Conservation (phyloP, 805 yeast species). For the Wickerhamomyces bovis region DNA sequence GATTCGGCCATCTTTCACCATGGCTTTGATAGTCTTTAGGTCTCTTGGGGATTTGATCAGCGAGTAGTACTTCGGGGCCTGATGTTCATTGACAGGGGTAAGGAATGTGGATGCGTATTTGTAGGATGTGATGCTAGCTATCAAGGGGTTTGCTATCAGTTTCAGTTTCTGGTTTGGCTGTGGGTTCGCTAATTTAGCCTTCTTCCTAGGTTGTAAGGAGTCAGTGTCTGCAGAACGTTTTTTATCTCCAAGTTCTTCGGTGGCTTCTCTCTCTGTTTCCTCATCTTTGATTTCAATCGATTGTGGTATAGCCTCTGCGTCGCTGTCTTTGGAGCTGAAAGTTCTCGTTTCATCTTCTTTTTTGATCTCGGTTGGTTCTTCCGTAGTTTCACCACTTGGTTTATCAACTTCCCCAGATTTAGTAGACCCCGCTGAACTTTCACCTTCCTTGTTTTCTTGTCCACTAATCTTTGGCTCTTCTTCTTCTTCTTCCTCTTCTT, state of each 20-base stretch:
- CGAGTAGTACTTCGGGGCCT: conserved; percentile 63
- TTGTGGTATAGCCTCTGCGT: neutral
- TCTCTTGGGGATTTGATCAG: conserved; percentile 62
- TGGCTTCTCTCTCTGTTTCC: neutral
- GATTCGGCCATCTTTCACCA: conserved; percentile 54
- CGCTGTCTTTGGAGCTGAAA: neutral
- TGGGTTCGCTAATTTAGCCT: conserved; percentile 8
- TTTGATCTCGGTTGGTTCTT: neutral
- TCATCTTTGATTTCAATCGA: neutral
- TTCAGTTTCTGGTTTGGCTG: conserved; percentile 49
- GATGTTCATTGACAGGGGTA: conserved; percentile 59
- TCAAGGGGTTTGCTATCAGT: conserved; percentile 51
- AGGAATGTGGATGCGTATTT: conserved; percentile 70
- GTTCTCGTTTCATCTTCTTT: neutral
- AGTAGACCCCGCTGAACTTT: no score
- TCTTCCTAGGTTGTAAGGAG: conserved; percentile 1
- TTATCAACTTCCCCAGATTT: neutral
- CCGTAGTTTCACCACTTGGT: neutral
- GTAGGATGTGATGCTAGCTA: conserved; percentile 62
- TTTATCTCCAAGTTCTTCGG: neutral
- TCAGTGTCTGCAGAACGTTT: conserved; percentile 8
- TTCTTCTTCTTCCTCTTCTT: neutral
- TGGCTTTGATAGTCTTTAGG: conserved; percentile 52
- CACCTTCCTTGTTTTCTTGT: neutral
- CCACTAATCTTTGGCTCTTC: neutral